Evolutionary conservation across 441 rosid genomes (phyloP).

Genomic region (Dalechampia spathulata): DNA sequence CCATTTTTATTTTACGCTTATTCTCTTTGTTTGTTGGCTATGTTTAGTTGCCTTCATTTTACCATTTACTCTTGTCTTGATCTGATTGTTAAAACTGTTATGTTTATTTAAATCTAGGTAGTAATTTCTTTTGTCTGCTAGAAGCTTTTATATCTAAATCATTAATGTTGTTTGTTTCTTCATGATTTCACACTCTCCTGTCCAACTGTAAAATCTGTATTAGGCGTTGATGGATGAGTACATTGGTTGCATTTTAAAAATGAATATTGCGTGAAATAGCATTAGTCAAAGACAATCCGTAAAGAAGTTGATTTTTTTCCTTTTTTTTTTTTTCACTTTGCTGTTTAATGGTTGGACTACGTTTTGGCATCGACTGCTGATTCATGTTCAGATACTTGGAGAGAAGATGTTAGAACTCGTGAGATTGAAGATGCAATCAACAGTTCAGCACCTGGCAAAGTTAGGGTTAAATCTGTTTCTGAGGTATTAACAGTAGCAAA

Average conservation of each 20-base stretch:
- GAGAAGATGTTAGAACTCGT: conserved; percentile 52
- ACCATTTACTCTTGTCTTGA: no score
- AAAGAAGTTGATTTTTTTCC: no score
- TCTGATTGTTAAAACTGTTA: no score
- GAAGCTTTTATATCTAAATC: not conserved
- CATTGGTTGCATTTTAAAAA: not conserved
- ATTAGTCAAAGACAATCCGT: no score
- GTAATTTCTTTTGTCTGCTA: not conserved
- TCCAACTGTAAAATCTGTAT: not conserved
- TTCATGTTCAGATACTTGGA: conserved; percentile 79
- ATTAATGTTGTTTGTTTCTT: not conserved
- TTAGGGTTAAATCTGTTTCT: conserved; percentile 63
- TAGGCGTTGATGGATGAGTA: not conserved
- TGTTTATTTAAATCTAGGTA: not conserved
- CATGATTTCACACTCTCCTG: not conserved
- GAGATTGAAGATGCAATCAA: conserved; percentile 66
- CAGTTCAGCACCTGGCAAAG: conserved; percentile 57
- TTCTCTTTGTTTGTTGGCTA: not conserved
- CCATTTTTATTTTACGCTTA: not conserved
- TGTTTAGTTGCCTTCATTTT: no score
- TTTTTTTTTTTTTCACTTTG: conserved; percentile 7
- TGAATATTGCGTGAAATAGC: not conserved
- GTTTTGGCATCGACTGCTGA: not conserved
- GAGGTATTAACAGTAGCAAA: conserved; percentile 37
- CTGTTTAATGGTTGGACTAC: not conserved